These are phyloP conservation scores for Uronychia binucleata DNA, from an alignment of 73 alveolate species.

Conservation along the genomic window DNA sequence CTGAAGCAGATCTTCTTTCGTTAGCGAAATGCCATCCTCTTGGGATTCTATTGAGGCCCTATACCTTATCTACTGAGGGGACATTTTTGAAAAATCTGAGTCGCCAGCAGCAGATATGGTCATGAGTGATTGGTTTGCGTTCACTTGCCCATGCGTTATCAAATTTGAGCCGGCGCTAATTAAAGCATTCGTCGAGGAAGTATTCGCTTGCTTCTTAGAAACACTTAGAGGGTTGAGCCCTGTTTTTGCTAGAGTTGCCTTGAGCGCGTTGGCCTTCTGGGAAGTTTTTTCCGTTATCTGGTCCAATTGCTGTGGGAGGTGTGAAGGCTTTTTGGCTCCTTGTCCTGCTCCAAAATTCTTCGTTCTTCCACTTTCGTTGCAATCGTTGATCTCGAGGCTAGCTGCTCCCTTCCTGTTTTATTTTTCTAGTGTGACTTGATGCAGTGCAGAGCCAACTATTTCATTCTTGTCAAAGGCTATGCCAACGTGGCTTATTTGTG, in stretches of 20 bases:
- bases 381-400: not conserved
- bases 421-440: not conserved
- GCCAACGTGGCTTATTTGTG: not conserved
- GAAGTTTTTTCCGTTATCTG: not conserved
- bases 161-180: not conserved
- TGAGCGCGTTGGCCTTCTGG: not conserved
- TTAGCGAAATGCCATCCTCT: not conserved
- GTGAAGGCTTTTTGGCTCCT: not conserved
- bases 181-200: not conserved
- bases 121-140: not conserved
- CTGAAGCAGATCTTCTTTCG: not conserved
- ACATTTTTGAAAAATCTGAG: not conserved
- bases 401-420: not conserved
- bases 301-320: not conserved
- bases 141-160: not conserved
- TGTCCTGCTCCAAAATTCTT: not conserved
- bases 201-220: not conserved
- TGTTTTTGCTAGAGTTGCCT: not conserved
- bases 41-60: not conserved
- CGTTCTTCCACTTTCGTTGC: not conserved
- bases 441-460: not conserved
- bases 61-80: not conserved
- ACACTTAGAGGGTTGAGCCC: not conserved
- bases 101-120: not conserved
- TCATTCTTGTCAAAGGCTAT: not conserved